Evolutionary conservation across 2,329 filamentous ascomycete species (phyloP).

Genomic region (Ceratocystis papillata): DNA sequence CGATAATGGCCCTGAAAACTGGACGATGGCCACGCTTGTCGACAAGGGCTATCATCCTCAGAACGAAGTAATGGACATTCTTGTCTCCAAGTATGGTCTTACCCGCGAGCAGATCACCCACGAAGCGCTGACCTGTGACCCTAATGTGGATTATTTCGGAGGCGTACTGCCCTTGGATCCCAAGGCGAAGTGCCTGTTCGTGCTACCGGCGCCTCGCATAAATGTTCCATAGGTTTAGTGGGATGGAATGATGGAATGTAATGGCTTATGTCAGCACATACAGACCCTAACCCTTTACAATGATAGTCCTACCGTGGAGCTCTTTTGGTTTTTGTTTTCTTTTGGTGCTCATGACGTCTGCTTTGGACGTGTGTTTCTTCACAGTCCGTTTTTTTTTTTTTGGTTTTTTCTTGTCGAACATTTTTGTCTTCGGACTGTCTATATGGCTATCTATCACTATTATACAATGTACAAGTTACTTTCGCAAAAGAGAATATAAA

Average conservation of each 20-base stretch:
- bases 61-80: constrained; percentile 19
- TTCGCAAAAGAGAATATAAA: neutral
- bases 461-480: neutral
- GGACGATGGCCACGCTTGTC: constrained; percentile 17
- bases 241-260: neutral
- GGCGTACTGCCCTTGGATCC: constrained; percentile 12
- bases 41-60: constrained; percentile 19
- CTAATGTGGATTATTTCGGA: constrained; percentile 17
- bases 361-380: neutral
- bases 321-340: neutral
- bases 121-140: constrained; percentile 19
- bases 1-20: constrained; percentile 12
- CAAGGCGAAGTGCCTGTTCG: constrained; percentile 19
- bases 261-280: neutral
- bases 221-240: neutral
- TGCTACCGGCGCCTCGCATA: constrained; percentile 15
- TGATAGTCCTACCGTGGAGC: no score
- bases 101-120: constrained; percentile 18
- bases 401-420: neutral
- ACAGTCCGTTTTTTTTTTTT: no score
- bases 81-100: constrained; percentile 24
- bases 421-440: neutral
- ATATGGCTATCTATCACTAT: neutral
- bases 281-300: neutral
- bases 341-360: neutral